Base-by-base conservation (phyloP, 768 basidiomycete genomes). In the Mycena albidolilacea region DNA sequence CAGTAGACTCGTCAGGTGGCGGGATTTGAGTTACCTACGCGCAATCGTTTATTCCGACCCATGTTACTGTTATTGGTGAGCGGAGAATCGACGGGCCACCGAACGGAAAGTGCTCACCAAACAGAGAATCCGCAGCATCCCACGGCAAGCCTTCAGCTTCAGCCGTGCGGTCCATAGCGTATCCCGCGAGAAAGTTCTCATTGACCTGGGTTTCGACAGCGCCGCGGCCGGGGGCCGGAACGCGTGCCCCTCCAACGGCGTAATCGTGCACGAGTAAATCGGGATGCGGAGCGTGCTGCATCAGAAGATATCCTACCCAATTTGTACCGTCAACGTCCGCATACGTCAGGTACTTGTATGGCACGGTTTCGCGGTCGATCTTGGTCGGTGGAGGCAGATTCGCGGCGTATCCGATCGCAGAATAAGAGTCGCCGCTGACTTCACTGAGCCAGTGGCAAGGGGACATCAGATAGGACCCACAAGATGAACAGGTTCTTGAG, bases 31-130 rank as follows among this genome's bases (percentile, higher is more conserved):
- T 72, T 63, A 73, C 85, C 62, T 78, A 89, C 89, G 84, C 88
- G 83, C 88, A 87, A 80, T 92, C 91, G 70, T 93, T 93, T 69
- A 92, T 92, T 4, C 92, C 91, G 60, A 91, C 82, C 90, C 90
- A 92, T 3, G 88, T 90, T 7, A 90, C 90, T 92, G 67, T 62
- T 54, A 7, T 23, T 11, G 43, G 41, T 67, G 37, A 62, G 44
- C 19, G n/a, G 21, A 38, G 12, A 38, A 39, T 7, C 12, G 21
- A 43, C 37, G 11, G 10, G 21, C 4, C 52, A 35, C 17, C 11
- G 43, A 21, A 7, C n/a, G 21, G 17, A 19, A 23, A 55, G 3
- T 14, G 70, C 85, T 78, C 74, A 89, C 90, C 79, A 72, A 90
- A 90, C 0, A 90, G 78, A 1, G 88, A 82, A 67, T 85, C 81